A percentile compares a stretch with the other conserved stretches of the same genome.
These are phyloP conservation scores for Dacryopinax primogenitus DNA, from an alignment of 768 basidiomycete genomes.

Conservation along the genomic window DNA sequence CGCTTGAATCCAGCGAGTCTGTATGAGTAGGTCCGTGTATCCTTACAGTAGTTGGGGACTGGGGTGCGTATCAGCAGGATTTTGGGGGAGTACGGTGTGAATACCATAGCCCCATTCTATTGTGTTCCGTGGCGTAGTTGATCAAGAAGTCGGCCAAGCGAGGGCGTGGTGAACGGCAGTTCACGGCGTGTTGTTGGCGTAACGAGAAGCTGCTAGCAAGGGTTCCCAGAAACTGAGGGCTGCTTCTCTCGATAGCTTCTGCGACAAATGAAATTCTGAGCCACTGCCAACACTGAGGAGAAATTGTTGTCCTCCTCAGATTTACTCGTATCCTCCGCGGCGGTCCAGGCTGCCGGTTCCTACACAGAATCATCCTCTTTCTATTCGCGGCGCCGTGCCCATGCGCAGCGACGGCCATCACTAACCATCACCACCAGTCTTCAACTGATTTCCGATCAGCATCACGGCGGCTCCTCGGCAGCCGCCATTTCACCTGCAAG, in stretches of 20 bases:
- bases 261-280: not conserved
- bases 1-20: not conserved
- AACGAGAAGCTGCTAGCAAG: not conserved
- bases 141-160: not conserved
- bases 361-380: not conserved
- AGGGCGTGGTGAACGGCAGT: not conserved
- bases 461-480: not conserved
- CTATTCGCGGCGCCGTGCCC: not conserved
- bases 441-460: not conserved
- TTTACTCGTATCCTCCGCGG: not conserved
- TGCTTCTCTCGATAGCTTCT: not conserved
- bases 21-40: not conserved
- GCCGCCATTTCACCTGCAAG: not conserved
- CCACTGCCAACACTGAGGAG: not conserved
- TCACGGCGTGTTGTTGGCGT: not conserved
- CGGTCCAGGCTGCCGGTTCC: not conserved
- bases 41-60: not conserved
- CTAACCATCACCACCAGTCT: too few relatives aligned
- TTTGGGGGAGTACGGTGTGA: too few relatives aligned
- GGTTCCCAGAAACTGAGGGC: not conserved
- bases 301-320: not conserved
- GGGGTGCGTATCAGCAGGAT: too few relatives aligned
- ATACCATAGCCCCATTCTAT: not conserved
- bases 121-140: not conserved
- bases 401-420: not conserved